These are phyloP conservation scores for Petasospora rhodanensis DNA, from an alignment of 1,139 yeast genomes.

Conservation along the genomic window DNA sequence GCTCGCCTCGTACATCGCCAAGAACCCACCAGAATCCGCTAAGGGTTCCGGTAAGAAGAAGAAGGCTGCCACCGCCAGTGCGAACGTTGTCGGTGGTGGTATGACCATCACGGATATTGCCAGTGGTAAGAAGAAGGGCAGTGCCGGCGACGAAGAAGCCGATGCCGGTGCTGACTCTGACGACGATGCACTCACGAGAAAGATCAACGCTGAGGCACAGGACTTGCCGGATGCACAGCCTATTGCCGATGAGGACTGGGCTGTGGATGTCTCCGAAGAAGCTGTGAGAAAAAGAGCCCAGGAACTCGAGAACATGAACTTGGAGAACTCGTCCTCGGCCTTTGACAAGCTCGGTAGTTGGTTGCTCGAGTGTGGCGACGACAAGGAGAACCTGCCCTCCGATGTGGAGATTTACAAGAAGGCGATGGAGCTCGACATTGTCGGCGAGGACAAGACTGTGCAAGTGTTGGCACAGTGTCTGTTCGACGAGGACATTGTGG, in stretches of 20 bases:
- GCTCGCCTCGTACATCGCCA: conserved; percentile 78
- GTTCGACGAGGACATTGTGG: conserved; percentile 73
- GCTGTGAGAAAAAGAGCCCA: conserved; percentile 92
- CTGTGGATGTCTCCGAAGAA: conserved; percentile 96
- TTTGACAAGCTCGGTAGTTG: conserved; percentile 87
- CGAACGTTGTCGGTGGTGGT: conserved; percentile 88
- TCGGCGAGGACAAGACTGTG: conserved; percentile 69
- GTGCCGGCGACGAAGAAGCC: conserved; percentile 32
- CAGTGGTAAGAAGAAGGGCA: conserved; percentile 28
- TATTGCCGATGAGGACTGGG: conserved; percentile 91
- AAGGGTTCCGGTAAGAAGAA: conserved; percentile 50
- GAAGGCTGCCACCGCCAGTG: conserved; percentile 86
- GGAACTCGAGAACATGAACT: conserved; percentile 63
- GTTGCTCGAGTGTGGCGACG: conserved; percentile 58
- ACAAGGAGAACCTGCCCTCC: conserved; percentile 57
- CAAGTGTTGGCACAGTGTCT: conserved; percentile 91
- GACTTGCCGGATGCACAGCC: conserved; percentile 49
- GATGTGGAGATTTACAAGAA: conserved; percentile 93
- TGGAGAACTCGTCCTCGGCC: conserved; percentile 34
- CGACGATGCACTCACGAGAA: conserved; percentile 74
- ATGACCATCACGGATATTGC: conserved; percentile 75
- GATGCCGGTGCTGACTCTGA: conserved; percentile 46
- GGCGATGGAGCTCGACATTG: conserved; percentile 74
- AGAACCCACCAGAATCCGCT: conserved; percentile 81
- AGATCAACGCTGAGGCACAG: conserved; percentile 83